Evolutionary conservation across 1,284 basidiomycete genomes (phyloP), one percentile per base, ranked within the genome.

Genomic region (Ganoderma leucocontextum): DNA sequence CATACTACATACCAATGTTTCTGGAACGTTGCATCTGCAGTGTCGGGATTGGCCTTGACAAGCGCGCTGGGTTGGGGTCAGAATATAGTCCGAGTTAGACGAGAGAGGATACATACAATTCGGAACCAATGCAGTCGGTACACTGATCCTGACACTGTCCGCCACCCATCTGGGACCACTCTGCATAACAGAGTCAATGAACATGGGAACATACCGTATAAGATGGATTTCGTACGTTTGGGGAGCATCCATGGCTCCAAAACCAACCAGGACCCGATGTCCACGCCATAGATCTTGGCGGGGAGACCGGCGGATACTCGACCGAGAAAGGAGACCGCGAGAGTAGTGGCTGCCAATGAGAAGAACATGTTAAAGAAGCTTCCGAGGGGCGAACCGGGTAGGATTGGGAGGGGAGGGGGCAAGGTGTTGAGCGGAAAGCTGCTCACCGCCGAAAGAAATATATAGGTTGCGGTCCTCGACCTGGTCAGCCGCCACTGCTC

Each of bases 231-330:
- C 70, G 19, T 69, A 87, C 87, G 87, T 73, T 81, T 78, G 2
- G 89, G 90, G n/a, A 90, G 79, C 89, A 91, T 91, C 90, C 90
- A 91, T 38, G 89, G 80, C 74, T 91, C 90, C 13, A 88, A 70
- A 1, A 90, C 77, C 42, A 90, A 81, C 89, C 88, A 90, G 59
- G 86, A 86, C 36, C 88, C 88, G 19, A 91, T 74, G 75, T 91
- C 91, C 3, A 91, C 89, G 22, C 90, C 90, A 76, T 90, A 89
- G 17, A 90, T 87, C 75, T 90, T 90, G 63, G 77, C 74, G 2
- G 85, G 83, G 47, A 77, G 63, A 9, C 60, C 71, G 13, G 74
- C 63, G 38, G 58, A 35, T 22, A 39, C 58, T 4, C 25, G 41
- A 9, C 60, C 60, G 5, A 61, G 42, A 25, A 29, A 35, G 15